These are phyloP conservation scores for Suillus bovinus DNA, from an alignment of 768 basidiomycete genomes.

Conservation along the genomic window DNA sequence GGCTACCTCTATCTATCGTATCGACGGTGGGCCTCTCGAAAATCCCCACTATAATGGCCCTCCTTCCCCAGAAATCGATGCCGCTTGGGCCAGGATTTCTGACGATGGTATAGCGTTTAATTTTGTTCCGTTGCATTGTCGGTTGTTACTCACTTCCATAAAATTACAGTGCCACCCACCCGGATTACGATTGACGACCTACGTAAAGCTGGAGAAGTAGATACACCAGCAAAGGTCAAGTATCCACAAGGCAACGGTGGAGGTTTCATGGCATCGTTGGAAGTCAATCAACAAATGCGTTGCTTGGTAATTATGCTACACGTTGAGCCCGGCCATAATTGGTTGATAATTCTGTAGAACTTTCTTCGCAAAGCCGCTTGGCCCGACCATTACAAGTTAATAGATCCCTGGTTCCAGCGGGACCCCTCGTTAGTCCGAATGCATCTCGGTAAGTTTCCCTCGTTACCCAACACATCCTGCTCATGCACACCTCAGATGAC, in stretches of 20 bases:
- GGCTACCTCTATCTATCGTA: constrained; percentile 10
- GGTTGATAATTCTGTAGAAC: background rate
- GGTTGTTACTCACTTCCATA: background rate
- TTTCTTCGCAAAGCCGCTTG: constrained; percentile 14
- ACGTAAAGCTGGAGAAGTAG: constrained; percentile 10
- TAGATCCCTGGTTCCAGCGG: constrained; percentile 11
- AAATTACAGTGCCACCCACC: constrained; percentile 8
- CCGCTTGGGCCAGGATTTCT: constrained; percentile 9
- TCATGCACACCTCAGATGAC: background rate
- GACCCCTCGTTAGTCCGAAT: background rate
- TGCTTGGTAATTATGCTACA: constrained; percentile 8
- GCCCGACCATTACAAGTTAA: constrained; percentile 10
- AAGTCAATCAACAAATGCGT: constrained; percentile 12
- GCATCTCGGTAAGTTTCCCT: constrained; percentile 8
- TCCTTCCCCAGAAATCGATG: constrained; percentile 15
- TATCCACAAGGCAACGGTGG: constrained; percentile 13
- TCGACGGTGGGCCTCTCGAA: background rate
- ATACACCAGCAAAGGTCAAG: constrained; percentile 9
- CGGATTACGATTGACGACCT: constrained; percentile 8
- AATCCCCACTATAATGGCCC: constrained; percentile 1
- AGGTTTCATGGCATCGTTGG: constrained; percentile 13
- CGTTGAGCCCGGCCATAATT: background rate
- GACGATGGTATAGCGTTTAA: constrained; percentile 7
- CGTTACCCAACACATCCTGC: background rate
- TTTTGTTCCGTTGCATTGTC: background rate